Percentiles rank a stretch among this genome's conserved stretches.
Evolutionary conservation across 106 monocot species (phyloP).

Genomic region (Phalaenopsis equestris): DNA sequence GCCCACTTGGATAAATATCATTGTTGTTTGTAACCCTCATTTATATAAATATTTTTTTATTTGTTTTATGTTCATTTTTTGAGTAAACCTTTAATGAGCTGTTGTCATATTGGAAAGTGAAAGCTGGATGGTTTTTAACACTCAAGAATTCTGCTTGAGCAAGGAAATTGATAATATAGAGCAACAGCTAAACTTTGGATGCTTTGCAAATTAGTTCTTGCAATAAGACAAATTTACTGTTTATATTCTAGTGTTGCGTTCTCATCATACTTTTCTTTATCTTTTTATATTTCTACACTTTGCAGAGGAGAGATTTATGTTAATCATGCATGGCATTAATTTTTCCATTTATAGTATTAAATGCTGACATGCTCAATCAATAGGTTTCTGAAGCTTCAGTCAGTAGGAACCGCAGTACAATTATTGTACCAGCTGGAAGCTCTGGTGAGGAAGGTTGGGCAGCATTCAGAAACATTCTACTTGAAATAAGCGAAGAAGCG

Average conservation of each 20-base stretch:
- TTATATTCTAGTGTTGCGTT: not conserved
- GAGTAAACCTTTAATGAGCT: not conserved
- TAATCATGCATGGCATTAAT: not conserved
- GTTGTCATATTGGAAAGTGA: not conserved
- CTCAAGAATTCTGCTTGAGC: not conserved
- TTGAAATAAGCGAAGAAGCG: constrained; percentile 66
- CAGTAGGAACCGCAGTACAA: constrained; percentile 73
- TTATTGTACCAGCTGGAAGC: constrained; percentile 78
- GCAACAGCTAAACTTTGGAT: not conserved
- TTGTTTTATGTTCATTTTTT: not conserved
- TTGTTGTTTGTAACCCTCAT: not conserved
- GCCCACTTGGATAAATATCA: not conserved
- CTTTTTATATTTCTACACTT: not conserved
- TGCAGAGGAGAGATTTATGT: not conserved
- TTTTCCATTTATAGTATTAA: not conserved
- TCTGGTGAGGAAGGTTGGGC: constrained; percentile 67
- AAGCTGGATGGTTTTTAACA: not conserved
- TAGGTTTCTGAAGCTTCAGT: constrained; percentile 71
- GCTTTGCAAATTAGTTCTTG: not conserved
- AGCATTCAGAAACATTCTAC: constrained; percentile 64
- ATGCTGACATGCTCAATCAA: not conserved
- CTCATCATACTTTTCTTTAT: not conserved
- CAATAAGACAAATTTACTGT: not conserved
- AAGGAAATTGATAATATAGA: constrained; percentile 1
- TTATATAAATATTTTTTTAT: not conserved